Percentiles rank a stretch among this genome's conserved stretches.
Evolutionary conservation across 495 filamentous ascomycete genomes (phyloP).

Genomic region (Aspergillus nanangensis): DNA sequence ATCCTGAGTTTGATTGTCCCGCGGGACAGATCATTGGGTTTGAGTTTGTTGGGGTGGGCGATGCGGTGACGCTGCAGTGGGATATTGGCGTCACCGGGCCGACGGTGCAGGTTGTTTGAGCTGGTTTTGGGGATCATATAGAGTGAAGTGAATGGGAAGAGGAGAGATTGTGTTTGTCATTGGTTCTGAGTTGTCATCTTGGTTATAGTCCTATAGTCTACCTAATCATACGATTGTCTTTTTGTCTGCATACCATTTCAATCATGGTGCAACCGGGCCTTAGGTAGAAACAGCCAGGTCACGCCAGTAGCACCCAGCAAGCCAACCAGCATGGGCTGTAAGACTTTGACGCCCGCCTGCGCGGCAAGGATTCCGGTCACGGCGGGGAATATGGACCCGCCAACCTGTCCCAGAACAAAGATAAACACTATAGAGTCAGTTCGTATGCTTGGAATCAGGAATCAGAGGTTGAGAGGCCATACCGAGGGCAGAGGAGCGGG

Average conservation of each 20-base stretch:
- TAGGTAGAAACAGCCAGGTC: conserved; percentile 31
- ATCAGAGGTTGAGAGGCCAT: background rate
- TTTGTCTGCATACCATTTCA: background rate
- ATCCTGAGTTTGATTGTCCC: conserved; percentile 8
- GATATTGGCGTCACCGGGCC: conserved; percentile 14
- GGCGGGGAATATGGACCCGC: conserved; percentile 24
- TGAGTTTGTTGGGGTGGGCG: conserved; percentile 12
- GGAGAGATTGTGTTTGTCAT: background rate
- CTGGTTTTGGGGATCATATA: background rate
- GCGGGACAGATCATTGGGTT: conserved; percentile 9
- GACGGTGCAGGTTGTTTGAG: conserved; percentile 5
- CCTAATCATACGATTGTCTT: no score
- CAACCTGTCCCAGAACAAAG: conserved; percentile 26
- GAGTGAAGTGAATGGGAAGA: background rate
- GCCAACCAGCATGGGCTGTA: conserved; percentile 29
- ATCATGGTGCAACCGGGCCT: conserved; percentile 18
- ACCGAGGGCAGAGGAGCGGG: conserved; percentile 25
- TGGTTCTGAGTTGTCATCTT: background rate
- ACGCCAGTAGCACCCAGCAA: conserved; percentile 23
- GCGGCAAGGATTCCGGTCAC: conserved; percentile 24
- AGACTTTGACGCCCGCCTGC: conserved; percentile 20
- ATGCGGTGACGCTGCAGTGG: conserved; percentile 10
- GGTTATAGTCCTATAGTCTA: no score
- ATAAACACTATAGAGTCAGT: conserved; percentile 17
- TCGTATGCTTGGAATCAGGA: background rate